Base-by-base conservation (phyloP, 2,329 filamentous ascomycete species). In the Colletotrichum paranaense region DNA sequence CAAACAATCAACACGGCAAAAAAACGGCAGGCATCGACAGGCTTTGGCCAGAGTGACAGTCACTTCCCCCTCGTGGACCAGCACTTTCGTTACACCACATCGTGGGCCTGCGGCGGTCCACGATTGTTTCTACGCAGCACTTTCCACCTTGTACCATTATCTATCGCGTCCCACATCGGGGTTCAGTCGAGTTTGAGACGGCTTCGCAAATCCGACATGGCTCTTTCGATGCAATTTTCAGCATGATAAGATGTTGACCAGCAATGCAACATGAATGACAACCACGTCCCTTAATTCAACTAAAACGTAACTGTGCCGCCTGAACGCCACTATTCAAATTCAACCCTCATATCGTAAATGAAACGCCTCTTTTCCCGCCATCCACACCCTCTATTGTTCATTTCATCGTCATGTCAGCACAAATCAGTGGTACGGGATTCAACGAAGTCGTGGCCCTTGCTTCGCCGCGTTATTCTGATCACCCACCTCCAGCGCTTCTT, bases 101-200 rank as follows among this genome's bases (percentile, higher is more conserved):
- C 35, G 67, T 71, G 62, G 71, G 59, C 62, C 63, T 58, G 62
- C 67, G 65, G 42, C 64, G 62, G 63, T 68, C 62, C 58, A 72
- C 58, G 68, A 59, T 63, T 64, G 64, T 65, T 68, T 66, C 59
- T 56, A 74, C 73, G 71, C 74, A 74, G 52, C 56, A 56, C 53
- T 72, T 62, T 69, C 62, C 68, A 74, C 64, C 75, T 73, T 76
- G 75, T 76, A 76, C 74, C 75, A 75, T 70, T 76, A 75, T 74
- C 53, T 71, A 55, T 74, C 75, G 55, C 73, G 63, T 71, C 73
- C 65, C 73, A 73, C 62, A 68, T 72, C 59, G 68, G 68, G 68
- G 68, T 68, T 62, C 49, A 73, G 60, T 71, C 73, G 73, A 74
- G 56, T 64, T 74, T 76, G 57, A 74, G 55, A 72, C 74, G 73